Conservation (phyloP, 2,329 filamentous ascomycete species). For the Penicillium corylophilum region DNA sequence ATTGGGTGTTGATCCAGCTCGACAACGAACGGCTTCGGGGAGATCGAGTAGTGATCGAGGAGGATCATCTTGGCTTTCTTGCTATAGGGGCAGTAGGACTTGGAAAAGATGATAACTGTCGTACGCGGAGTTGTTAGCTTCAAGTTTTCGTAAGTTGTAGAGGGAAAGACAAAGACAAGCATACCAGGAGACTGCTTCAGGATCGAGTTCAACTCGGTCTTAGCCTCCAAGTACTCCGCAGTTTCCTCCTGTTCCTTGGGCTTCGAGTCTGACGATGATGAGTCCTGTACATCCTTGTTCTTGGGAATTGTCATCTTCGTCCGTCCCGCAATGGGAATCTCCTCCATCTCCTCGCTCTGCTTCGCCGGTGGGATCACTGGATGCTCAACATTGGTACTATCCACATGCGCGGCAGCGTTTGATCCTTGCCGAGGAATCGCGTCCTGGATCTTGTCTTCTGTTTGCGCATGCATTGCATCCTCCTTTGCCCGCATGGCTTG, state of each 20-base stretch:
- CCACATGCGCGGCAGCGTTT: conserved; percentile 54
- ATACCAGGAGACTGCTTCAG: conserved; percentile 81
- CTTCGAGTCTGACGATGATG: neutral
- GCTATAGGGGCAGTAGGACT: conserved; percentile 86
- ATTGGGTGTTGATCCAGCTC: conserved; percentile 83
- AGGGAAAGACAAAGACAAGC: neutral
- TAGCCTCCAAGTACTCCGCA: conserved; percentile 53
- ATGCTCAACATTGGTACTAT: conserved; percentile 56
- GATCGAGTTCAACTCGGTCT: conserved; percentile 72
- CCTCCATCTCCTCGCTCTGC: conserved; percentile 42
- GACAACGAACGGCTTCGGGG: conserved; percentile 79
- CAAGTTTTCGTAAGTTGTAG: neutral
- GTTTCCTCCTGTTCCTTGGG: conserved; percentile 52
- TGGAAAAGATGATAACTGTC: conserved; percentile 91
- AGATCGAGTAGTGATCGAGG: conserved; percentile 79
- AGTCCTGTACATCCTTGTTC: conserved; percentile 28
- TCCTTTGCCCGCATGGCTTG: conserved; percentile 54
- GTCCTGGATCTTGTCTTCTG: conserved; percentile 56
- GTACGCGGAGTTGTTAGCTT: neutral
- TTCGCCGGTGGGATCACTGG: conserved; percentile 32
- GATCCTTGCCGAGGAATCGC: conserved; percentile 10
- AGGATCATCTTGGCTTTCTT: conserved; percentile 82
- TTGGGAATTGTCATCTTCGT: conserved; percentile 50
- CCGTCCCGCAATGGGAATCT: conserved; percentile 55
- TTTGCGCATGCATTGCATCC: conserved; percentile 44